Evolutionary conservation across 129 eudicot genomes (phyloP), one percentile per base, ranked within the genome.

Genomic region (Chrysanthemum makinoi): DNA sequence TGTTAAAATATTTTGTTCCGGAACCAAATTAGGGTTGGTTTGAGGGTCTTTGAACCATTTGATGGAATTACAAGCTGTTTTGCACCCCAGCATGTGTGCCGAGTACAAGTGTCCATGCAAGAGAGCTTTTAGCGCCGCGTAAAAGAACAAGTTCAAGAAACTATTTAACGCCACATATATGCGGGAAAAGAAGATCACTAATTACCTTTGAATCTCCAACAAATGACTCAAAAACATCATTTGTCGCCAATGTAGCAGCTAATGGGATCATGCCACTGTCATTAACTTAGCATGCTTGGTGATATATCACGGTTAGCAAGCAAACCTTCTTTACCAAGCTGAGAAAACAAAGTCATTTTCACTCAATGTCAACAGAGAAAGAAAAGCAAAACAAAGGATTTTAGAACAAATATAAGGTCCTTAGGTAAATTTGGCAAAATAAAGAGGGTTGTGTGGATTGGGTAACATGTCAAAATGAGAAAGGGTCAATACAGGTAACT

Each of bases 51-150:
- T 94, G 39, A 90, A 94, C 92, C 97, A 87, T 72, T 86, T 82
- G 56, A 94, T 81, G 77, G 99, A 84, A 80, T 73, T 90, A 54
- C 73, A 78, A 74, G 91, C 97, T 49, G 99, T 86, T 3, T 87
- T 73, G 75, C 99, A 94, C 43, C 99, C 99, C 80, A 86, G 74
- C 54, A 96, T 96, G 84, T 94, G 99, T 49, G 97, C 97, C n/a
- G 97, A 62, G 72, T 94, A 94, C 13, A 97, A 94, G 77, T 94
- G 99, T 62, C 99, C 99, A 39, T 94, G 99, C 59, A 94, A 70
- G 44, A 94, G 97, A 43, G 99, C 99, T 79, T 82, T 75, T 70
- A 87, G 89, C 99, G 90, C 56, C 72, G 80, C 39, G 64, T 46
- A 35, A 35, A 70, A 66, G 72, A 10, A 72, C 28, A 72, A 39